Conservation (phyloP, 805 yeast species). For the Metschnikowia dekortorum region DNA sequence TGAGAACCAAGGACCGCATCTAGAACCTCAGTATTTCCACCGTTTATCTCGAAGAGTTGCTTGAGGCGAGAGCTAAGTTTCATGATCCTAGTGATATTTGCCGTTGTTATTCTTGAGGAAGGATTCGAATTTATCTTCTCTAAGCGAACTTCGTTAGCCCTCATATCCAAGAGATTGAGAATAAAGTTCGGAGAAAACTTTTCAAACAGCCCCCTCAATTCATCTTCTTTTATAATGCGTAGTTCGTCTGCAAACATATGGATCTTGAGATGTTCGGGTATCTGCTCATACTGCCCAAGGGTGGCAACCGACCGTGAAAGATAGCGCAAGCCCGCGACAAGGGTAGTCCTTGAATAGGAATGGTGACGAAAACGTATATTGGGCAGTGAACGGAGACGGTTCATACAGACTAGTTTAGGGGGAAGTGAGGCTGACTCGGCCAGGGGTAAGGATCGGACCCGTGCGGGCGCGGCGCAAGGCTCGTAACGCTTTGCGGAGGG, state of each 20-base stretch:
- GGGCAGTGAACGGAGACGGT: neutral
- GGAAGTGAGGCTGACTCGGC: neutral
- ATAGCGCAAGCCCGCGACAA: too few species aligned
- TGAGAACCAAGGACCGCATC: slow-evolving; percentile 16
- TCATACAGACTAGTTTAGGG: neutral
- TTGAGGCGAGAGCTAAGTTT: slow-evolving; percentile 10
- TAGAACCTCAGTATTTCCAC: slow-evolving; percentile 15
- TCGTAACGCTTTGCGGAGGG: neutral
- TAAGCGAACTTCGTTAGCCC: slow-evolving; percentile 13
- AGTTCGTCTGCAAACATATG: slow-evolving; percentile 18
- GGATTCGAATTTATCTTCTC: slow-evolving; percentile 5
- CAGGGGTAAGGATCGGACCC: slow-evolving; percentile 2
- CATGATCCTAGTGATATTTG: slow-evolving; percentile 11
- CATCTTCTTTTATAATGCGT: slow-evolving; percentile 11
- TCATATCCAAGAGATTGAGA: slow-evolving; percentile 5
- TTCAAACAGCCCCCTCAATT: slow-evolving; percentile 11
- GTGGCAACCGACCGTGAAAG: neutral
- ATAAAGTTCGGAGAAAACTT: slow-evolving; percentile 6
- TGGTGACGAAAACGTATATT: neutral
- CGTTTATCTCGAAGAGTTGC: slow-evolving; percentile 12
- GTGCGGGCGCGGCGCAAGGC: slow-evolving; percentile 2
- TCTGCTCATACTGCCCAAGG: slow-evolving; percentile 9
- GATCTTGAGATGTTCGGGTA: slow-evolving; percentile 20
- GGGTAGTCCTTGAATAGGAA: too few species aligned
- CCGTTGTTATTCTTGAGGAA: slow-evolving; percentile 7